Conservation (phyloP, 345 rosid species). For the Salix arbutifolia region DNA sequence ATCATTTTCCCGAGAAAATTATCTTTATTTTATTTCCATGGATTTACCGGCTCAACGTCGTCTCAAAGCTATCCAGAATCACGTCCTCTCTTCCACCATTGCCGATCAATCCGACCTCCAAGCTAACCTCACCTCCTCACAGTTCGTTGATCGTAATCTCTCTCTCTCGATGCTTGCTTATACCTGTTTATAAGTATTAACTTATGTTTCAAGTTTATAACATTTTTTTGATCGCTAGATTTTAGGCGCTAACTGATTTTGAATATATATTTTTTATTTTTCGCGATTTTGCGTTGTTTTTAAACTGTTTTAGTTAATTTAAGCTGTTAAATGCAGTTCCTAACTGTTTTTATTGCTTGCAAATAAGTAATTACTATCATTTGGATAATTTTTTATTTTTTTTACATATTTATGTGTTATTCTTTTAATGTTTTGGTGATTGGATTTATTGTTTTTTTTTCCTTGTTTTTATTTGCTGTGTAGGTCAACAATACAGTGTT, state of each 20-base stretch:
- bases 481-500: conserved; percentile 45
- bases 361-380: too few relatives aligned
- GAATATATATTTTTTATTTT: too few relatives aligned
- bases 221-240: too few relatives aligned
- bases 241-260: too few relatives aligned
- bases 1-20: conserved; percentile 13
- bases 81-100: conserved; percentile 35
- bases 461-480: neutral
- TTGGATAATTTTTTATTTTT: too few relatives aligned
- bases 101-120: conserved; percentile 26
- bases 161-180: neutral
- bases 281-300: neutral
- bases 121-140: conserved; percentile 33
- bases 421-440: neutral
- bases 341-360: too few relatives aligned
- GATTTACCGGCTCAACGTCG: conserved; percentile 59
- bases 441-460: neutral
- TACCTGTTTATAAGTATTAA: too few relatives aligned
- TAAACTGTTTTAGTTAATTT: neutral
- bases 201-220: too few relatives aligned
- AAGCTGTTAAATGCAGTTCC: too few relatives aligned
- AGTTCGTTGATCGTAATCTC: conserved; percentile 35
- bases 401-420: neutral
- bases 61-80: conserved; percentile 51
- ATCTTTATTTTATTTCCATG: conserved; percentile 5